phyloP scores from a whole-genome alignment of 148 eudicot genomes.

The Rhododendron kiyosumense region DNA sequence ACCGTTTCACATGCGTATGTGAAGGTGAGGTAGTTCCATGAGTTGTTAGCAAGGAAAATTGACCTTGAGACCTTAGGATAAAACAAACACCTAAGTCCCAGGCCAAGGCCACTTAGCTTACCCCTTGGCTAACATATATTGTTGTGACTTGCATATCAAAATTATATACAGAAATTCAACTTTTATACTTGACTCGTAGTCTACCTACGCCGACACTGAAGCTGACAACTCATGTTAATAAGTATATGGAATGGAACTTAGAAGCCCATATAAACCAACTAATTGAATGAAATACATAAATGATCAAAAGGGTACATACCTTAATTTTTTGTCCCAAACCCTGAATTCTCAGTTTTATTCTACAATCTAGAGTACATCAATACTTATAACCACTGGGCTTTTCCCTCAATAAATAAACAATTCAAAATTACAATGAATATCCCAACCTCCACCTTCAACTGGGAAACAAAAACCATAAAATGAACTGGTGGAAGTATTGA shows the following conservation, averaged over 20 bases:
- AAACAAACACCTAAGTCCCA: too few species aligned
- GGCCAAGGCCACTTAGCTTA: too few species aligned
- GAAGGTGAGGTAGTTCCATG: too few species aligned
- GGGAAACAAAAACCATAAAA: conserved; percentile 4
- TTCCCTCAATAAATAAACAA: neutral
- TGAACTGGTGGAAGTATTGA: neutral
- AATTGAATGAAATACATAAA: neutral
- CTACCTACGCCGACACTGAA: neutral
- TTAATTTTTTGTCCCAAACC: neutral
- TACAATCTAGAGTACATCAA: neutral
- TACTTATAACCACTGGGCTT: neutral
- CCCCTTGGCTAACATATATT: neutral
- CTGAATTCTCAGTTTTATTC: neutral
- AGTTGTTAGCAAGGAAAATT: too few species aligned
- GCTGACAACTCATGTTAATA: neutral
- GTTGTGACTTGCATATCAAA: neutral
- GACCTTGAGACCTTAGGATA: too few species aligned
- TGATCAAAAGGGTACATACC: neutral
- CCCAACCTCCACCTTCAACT: neutral
- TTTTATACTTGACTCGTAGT: neutral
- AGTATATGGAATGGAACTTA: neutral
- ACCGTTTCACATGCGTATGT: too few species aligned
- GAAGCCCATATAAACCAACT: neutral
- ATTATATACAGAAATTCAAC: neutral
- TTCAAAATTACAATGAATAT: neutral